phyloP scores from a whole-genome alignment of 2,329 filamentous ascomycete species.

The Phaeosphaeria sp. region DNA sequence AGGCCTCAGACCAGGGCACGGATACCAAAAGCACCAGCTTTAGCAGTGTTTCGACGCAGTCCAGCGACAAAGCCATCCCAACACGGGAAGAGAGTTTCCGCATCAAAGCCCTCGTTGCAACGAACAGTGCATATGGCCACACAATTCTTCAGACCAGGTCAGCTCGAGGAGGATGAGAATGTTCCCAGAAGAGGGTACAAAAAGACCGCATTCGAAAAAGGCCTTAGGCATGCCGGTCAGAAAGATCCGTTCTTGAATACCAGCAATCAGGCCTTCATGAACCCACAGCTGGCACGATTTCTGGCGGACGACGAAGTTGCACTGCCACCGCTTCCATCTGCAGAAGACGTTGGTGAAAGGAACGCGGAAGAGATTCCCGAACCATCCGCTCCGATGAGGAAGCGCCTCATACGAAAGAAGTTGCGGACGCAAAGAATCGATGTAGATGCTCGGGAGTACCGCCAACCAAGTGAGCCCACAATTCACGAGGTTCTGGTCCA shows the following conservation, averaged over 20 bases:
- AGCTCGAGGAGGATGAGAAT: conserved; percentile 53
- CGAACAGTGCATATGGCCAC: conserved; percentile 4
- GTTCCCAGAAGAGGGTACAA: conserved; percentile 45
- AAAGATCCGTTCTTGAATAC: conserved; percentile 19
- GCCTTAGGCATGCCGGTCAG: conserved; percentile 37
- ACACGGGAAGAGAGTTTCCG: not conserved
- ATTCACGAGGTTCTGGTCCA: conserved; percentile 21
- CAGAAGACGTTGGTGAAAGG: conserved; percentile 22
- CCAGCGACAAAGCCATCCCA: conserved; percentile 1
- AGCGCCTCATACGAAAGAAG: conserved; percentile 50
- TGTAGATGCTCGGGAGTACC: conserved; percentile 53
- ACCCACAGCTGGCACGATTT: conserved; percentile 42
- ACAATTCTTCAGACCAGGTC: conserved; percentile 41
- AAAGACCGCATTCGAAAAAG: conserved; percentile 47
- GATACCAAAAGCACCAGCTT: not conserved
- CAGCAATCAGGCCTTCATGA: conserved; percentile 20
- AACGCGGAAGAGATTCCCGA: not conserved
- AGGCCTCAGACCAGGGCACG: not conserved
- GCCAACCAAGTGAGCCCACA: conserved; percentile 51
- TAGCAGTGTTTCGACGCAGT: conserved; percentile 19
- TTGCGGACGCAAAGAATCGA: conserved; percentile 55
- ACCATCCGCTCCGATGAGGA: conserved; percentile 19
- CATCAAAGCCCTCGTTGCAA: not conserved
- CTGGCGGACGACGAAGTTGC: conserved; percentile 38
- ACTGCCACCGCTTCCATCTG: conserved; percentile 27